These are phyloP conservation scores for Alternaria angustiovoidea DNA, from an alignment of 2,329 filamentous ascomycete species.

Conservation along the genomic window DNA sequence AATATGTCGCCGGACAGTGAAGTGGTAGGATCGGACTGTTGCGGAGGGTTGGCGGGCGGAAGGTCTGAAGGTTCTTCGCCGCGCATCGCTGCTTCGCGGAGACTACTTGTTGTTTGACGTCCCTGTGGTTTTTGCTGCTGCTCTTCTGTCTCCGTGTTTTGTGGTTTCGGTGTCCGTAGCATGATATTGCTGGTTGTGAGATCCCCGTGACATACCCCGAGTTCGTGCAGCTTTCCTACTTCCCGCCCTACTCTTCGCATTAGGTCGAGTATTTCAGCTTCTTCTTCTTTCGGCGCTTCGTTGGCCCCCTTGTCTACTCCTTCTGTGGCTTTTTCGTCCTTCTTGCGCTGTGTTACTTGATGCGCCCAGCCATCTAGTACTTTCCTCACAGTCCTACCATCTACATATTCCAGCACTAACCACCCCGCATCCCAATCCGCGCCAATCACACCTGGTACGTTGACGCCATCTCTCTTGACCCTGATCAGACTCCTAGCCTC, in stretches of 20 bases:
- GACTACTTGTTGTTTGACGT: constrained; percentile 30
- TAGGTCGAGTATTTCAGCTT: constrained; percentile 56
- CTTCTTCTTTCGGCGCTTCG: constrained; percentile 35
- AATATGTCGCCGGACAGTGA: constrained; percentile 75
- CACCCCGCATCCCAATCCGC: constrained; percentile 68
- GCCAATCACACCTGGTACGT: constrained; percentile 82
- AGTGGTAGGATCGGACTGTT: constrained; percentile 15
- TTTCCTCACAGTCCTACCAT: constrained; percentile 73
- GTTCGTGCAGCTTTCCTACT: constrained; percentile 78
- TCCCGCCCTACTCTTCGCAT: constrained; percentile 75
- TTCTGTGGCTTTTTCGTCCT: not conserved
- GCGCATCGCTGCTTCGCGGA: constrained; percentile 36
- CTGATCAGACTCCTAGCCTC: constrained; percentile 87
- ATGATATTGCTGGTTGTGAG: constrained; percentile 98
- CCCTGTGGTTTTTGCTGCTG: constrained; percentile 10
- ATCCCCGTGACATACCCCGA: constrained; percentile 93
- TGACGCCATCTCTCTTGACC: constrained; percentile 78
- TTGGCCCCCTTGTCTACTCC: not conserved
- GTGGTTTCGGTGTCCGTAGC: constrained; percentile 55
- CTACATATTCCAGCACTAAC: constrained; percentile 60
- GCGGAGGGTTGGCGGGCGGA: constrained; percentile 1
- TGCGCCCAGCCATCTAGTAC: constrained; percentile 73
- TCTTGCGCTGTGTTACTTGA: constrained; percentile 23
- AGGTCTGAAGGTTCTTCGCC: constrained; percentile 19
- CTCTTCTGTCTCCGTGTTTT: not conserved